These are phyloP conservation scores for Moricandia moricandioides DNA, from an alignment of 345 rosid genomes.

Conservation along the genomic window DNA sequence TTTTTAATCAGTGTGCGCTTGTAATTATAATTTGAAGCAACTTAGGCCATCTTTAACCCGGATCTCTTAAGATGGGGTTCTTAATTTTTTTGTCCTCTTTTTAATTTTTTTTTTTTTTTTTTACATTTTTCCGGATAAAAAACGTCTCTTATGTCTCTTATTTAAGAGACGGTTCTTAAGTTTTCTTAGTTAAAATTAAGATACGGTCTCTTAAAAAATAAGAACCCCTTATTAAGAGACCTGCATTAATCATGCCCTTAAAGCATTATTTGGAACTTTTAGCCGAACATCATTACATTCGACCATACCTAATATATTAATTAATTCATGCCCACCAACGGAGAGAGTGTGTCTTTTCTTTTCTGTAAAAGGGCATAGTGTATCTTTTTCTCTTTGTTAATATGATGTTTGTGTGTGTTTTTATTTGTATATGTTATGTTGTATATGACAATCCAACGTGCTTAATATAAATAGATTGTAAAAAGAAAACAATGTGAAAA, in stretches of 20 bases:
- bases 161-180: no score
- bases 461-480: neutral
- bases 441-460: neutral
- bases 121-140: no score
- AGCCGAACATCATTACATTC: conserved; percentile 24
- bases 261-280: conserved; percentile 18
- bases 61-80: no score
- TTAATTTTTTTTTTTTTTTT: no score
- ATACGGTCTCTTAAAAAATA: no score
- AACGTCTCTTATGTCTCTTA: no score
- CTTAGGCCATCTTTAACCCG: no score
- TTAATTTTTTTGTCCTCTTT: no score
- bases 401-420: neutral
- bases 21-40: conserved; percentile 1
- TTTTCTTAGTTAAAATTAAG: no score
- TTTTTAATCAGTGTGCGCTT: conserved; percentile 1
- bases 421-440: neutral
- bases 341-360: conserved; percentile 1
- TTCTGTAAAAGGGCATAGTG: neutral
- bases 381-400: conserved; percentile 3
- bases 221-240: no score
- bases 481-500: neutral
- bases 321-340: conserved; percentile 14
- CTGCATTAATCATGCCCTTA: no score
- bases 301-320: conserved; percentile 4